Conservation (phyloP, 75 land plant species). For the Sequoiadendron giganteum region DNA sequence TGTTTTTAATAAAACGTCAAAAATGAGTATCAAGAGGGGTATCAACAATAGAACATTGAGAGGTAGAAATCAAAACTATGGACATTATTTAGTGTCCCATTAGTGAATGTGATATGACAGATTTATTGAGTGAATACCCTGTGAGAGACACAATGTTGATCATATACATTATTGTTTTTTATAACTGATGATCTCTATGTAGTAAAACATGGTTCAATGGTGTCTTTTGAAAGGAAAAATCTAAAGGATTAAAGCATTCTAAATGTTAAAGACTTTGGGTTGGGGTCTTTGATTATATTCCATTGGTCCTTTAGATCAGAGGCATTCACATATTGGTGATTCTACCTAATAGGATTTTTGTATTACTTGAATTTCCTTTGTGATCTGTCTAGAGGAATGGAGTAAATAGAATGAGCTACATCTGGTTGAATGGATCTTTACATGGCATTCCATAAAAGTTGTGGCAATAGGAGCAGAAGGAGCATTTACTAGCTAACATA, state of each 20-base stretch:
- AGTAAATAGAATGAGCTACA: no score
- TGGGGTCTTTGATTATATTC: not conserved
- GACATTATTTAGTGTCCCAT: no score
- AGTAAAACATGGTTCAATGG: not conserved
- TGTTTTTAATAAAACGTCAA: no score
- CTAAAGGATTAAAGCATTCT: not conserved
- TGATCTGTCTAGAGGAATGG: no score
- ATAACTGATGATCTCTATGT: not conserved
- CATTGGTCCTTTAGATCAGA: not conserved
- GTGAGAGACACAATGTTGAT: not conserved
- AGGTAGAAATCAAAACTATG: no score
- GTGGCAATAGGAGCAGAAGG: not conserved
- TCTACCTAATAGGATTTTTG: no score
- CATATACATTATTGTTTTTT: not conserved
- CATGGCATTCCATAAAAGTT: not conserved
- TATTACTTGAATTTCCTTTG: not conserved
- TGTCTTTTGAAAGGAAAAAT: not conserved
- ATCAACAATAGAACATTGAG: no score
- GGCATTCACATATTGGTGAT: not conserved
- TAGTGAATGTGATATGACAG: no score
- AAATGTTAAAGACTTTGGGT: not conserved
- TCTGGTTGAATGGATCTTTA: no score
- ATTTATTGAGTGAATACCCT: no score
- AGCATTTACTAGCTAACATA: not conserved
- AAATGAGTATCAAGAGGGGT: no score